Conservation (phyloP, 305 asterid species). For the Ruellia speciosa region DNA sequence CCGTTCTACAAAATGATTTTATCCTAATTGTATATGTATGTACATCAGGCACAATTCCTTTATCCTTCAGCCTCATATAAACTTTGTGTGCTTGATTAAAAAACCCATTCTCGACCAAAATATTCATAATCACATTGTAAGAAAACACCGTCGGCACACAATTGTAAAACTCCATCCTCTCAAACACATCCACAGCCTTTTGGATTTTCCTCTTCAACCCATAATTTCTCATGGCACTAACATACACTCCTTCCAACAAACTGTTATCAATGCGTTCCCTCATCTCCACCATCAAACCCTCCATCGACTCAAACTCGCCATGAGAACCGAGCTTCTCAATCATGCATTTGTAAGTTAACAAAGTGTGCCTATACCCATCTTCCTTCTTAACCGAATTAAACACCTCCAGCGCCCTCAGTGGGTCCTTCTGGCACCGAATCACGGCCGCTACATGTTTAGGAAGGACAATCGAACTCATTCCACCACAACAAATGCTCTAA, state of each 20-base stretch:
- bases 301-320: slow-evolving; percentile 82
- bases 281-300: slow-evolving; percentile 53
- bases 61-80: slow-evolving; percentile 76
- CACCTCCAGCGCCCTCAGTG: slow-evolving; percentile 78
- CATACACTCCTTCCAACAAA: slow-evolving; percentile 70
- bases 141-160: slow-evolving; percentile 65
- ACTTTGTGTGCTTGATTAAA: slow-evolving; percentile 80
- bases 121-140: slow-evolving; percentile 71
- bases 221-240: slow-evolving; percentile 62
- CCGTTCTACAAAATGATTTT: slow-evolving; percentile 75
- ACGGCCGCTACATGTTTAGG: slow-evolving; percentile 88
- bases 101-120: slow-evolving; percentile 68
- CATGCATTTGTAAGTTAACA: slow-evolving; percentile 64
- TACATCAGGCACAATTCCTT: slow-evolving; percentile 65
- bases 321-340: slow-evolving; percentile 67
- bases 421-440: slow-evolving; percentile 60
- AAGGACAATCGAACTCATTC: slow-evolving; percentile 43
- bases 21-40: slow-evolving; percentile 80
- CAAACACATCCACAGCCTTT: slow-evolving; percentile 76
- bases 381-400: slow-evolving; percentile 67
- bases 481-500: slow-evolving; percentile 15
- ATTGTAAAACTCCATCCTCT: slow-evolving; percentile 79
- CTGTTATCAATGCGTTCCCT: slow-evolving; percentile 43
- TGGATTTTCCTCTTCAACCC: slow-evolving; percentile 67
- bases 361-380: slow-evolving; percentile 63